Evolutionary conservation across 768 basidiomycete species (phyloP).

Genomic region (Pisolithus albus): DNA sequence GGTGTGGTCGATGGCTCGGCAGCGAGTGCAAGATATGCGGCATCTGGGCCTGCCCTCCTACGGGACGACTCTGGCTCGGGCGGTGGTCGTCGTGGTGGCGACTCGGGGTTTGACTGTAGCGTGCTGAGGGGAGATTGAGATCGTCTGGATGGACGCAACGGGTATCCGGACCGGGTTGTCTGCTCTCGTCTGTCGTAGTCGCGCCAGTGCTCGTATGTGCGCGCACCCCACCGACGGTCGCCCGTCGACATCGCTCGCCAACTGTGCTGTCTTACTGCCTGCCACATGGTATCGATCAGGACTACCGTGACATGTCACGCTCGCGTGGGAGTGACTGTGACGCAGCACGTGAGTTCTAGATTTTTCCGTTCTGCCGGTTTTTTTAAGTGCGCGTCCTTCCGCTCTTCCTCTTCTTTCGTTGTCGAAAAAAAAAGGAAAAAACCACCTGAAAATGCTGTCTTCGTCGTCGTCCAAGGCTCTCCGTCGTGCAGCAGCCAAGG

Average conservation of each 20-base stretch:
- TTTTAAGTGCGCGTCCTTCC: slow-evolving; percentile 12
- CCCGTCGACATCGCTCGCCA: too few species aligned
- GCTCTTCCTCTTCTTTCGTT: slow-evolving; percentile 8
- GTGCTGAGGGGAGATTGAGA: too few species aligned
- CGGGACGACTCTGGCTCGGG: slow-evolving; percentile 5
- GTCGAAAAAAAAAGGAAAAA: slow-evolving; percentile 9
- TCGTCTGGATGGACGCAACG: slow-evolving; percentile 1
- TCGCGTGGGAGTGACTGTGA: slow-evolving; percentile 10
- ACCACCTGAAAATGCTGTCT: slow-evolving; percentile 51
- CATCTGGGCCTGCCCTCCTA: slow-evolving; percentile 21
- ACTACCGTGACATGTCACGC: neutral
- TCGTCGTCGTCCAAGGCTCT: slow-evolving; percentile 57
- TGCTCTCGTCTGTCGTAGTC: neutral
- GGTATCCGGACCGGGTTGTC: neutral
- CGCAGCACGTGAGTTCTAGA: slow-evolving; percentile 27
- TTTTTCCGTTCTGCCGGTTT: slow-evolving; percentile 23
- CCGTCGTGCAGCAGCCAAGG: slow-evolving; percentile 59
- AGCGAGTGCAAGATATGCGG: slow-evolving; percentile 31
- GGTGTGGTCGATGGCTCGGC: slow-evolving; percentile 21
- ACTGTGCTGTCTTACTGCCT: too few species aligned
- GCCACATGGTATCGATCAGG: neutral
- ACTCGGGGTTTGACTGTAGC: too few species aligned
- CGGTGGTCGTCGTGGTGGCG: neutral
- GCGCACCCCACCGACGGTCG: neutral
- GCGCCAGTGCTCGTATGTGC: slow-evolving; percentile 19